A percentile compares a stretch with the other conserved stretches of the same genome.
Evolutionary conservation across 176 grass and related monocot species (phyloP).

Genomic region (Coix lacrymajobi): DNA sequence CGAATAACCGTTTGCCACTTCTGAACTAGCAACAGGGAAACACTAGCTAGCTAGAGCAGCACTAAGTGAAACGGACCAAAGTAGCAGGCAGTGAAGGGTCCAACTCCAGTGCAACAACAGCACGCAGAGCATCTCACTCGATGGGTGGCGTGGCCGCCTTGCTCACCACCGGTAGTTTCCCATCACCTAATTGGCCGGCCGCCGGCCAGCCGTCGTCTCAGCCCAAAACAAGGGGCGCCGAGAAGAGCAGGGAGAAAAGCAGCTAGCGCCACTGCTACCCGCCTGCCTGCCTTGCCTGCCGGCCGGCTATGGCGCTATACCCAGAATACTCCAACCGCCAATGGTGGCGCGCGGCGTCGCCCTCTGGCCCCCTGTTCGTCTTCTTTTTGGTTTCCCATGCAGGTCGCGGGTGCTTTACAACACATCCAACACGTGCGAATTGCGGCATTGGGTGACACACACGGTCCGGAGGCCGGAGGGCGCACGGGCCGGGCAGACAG

Average conservation of each 20-base stretch:
- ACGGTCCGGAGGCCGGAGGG: background rate
- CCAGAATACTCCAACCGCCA: background rate
- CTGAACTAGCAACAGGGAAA: background rate
- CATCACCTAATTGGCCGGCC: background rate
- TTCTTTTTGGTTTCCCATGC: background rate
- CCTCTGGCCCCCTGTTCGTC: too few relatives aligned
- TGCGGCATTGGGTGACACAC: background rate
- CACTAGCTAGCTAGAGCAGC: background rate
- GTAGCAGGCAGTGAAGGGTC: background rate
- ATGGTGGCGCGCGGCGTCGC: background rate
- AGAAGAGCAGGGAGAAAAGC: background rate
- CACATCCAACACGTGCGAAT: constrained; percentile 27
- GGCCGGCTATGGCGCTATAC: background rate
- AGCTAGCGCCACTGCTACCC: background rate
- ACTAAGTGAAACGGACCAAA: background rate
- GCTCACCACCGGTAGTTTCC: background rate
- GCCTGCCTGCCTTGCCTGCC: background rate
- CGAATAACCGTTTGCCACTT: background rate
- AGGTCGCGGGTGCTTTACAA: constrained; percentile 16
- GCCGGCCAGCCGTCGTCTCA: background rate
- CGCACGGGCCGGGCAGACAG: background rate
- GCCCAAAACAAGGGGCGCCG: background rate
- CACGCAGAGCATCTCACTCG: background rate
- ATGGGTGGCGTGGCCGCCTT: background rate
- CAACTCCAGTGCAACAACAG: too few relatives aligned